phyloP scores from a whole-genome alignment of 345 rosid genomes.

The Capsella bursapastoris region DNA sequence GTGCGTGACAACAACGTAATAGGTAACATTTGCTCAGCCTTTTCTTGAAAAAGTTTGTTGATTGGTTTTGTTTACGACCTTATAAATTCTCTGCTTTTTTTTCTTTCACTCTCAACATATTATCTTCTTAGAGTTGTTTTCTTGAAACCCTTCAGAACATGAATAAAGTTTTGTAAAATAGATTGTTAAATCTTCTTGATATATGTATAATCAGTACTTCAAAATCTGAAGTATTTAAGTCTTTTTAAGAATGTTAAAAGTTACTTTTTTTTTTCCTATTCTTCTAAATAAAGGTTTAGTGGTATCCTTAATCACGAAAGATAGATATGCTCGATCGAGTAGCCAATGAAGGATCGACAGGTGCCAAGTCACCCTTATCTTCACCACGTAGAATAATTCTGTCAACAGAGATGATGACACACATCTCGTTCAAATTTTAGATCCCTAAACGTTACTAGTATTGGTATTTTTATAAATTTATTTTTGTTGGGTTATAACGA shows the following conservation, averaged over 20 bases:
- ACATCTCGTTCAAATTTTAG: constrained; percentile 27
- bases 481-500: constrained; percentile 11
- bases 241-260: no score
- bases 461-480: not conserved
- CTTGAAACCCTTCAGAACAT: not conserved
- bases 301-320: constrained; percentile 13
- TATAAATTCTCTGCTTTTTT: not conserved
- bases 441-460: constrained; percentile 21
- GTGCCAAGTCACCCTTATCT: constrained; percentile 29
- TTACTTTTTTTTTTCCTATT: no score
- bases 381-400: constrained; percentile 15
- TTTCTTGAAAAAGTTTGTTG: not conserved
- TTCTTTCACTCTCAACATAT: not conserved
- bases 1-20: not conserved
- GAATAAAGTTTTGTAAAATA: not conserved
- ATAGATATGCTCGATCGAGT: constrained; percentile 27
- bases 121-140: not conserved
- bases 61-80: not conserved
- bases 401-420: constrained; percentile 18
- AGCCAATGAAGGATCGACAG: constrained; percentile 23
- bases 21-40: not conserved
- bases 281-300: not conserved
- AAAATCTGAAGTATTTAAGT: no score
- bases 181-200: not conserved
- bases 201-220: not conserved